Base-by-base conservation (phyloP, 768 basidiomycete species). In the Favolaschia claudopus region DNA sequence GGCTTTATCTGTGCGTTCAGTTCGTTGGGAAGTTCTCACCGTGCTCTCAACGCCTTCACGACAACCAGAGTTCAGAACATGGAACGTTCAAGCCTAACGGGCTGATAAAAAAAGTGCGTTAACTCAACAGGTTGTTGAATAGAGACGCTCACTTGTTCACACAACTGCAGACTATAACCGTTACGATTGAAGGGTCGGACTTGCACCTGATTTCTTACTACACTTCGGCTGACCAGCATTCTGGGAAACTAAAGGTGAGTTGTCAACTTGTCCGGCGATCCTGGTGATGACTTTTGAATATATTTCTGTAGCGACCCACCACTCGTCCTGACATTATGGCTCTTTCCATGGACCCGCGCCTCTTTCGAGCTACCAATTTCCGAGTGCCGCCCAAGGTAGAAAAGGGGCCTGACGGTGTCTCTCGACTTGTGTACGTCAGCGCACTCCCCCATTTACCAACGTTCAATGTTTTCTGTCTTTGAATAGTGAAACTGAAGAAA, bases 171-270 rank as follows among this genome's bases (percentile, higher is more conserved):
- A 93, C 92, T n/a, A 92, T 93, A 67, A 93, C 92, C 9, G 88
- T 93, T 45, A 85, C 85, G 34, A 86, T 91, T 54, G 89, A 91
- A 60, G 88, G 88, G 14, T 89, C 87, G 46, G 87, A 92, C 75
- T 85, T 93, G 47, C 92, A 94, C 69, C 82, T 93, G 60, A 86
- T 94, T 60, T 90, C 90, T 15, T 94, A 95, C 77, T 94, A 92
- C 71, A 88, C 88, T 7, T 83, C 89, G 37, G 88, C 91, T 43
- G 93, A 95, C 69, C 85, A 92, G 25, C 81, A 86, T 9, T 82
- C 83, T 15, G 90, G 89, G 24, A 81, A 83, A 44, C 78, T 96
- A 29, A 84, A 81, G 73, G 83, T 82, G n/a, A n/a, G n/a, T 55
- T 44, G 75, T 51, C 15, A 29, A 33, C 31, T 25, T 17, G 45